These are phyloP conservation scores for Chaetomiaceae sp. DNA, from an alignment of 2,329 filamentous ascomycete species.

Conservation along the genomic window DNA sequence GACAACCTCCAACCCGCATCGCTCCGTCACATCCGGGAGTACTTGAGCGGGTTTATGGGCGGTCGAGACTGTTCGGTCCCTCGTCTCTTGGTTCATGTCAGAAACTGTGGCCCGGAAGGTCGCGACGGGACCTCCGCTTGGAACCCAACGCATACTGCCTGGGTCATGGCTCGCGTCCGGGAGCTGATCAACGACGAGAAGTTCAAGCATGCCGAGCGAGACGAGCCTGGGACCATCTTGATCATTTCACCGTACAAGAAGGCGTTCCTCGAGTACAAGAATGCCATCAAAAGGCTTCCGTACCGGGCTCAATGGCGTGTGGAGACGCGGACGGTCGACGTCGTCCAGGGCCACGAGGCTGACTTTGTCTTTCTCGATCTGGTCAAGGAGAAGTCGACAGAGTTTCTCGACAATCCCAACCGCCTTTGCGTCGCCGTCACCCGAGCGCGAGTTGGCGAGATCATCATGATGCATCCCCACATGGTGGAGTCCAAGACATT, in stretches of 20 bases:
- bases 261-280: constrained; percentile 32
- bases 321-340: constrained; percentile 39
- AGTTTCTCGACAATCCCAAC: constrained; percentile 39
- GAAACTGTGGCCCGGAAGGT: neutral
- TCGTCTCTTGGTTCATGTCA: constrained; percentile 32
- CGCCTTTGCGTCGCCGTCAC: constrained; percentile 43
- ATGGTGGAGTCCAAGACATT: constrained; percentile 24
- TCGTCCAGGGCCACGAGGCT: constrained; percentile 41
- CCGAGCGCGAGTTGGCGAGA: constrained; percentile 38
- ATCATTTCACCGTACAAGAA: constrained; percentile 40
- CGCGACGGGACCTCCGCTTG: constrained; percentile 33
- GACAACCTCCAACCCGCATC: constrained; percentile 10
- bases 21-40: constrained; percentile 1
- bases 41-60: neutral
- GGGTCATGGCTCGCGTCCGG: constrained; percentile 31
- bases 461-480: constrained; percentile 38
- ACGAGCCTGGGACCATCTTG: constrained; percentile 33
- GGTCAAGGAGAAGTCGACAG: constrained; percentile 34
- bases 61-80: constrained; percentile 28
- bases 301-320: constrained; percentile 28
- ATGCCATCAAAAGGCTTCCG: constrained; percentile 22
- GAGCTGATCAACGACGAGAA: constrained; percentile 19
- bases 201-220: constrained; percentile 26
- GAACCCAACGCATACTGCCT: constrained; percentile 35
- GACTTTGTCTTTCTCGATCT: constrained; percentile 44